Percentiles rank a stretch among this genome's conserved stretches.
Evolutionary conservation across 2,329 filamentous ascomycete species (phyloP).

Genomic region (Neurospora crassa): DNA sequence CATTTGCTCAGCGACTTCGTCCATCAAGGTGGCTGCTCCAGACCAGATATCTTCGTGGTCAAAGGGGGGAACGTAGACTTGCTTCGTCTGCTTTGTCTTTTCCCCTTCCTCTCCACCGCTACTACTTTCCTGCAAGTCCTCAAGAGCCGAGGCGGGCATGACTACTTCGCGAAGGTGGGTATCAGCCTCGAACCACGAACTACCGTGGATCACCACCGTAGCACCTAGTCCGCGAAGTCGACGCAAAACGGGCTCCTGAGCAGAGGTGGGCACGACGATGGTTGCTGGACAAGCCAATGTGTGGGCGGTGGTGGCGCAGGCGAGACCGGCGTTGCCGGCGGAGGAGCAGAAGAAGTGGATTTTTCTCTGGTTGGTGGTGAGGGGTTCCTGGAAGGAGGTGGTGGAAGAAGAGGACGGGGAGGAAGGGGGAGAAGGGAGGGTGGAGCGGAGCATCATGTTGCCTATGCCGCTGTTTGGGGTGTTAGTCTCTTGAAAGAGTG

Average conservation of each 20-base stretch:
- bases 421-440: constrained; percentile 16
- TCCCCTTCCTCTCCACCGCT: constrained; percentile 20
- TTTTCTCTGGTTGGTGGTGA: background rate
- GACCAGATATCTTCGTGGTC: constrained; percentile 57
- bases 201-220: constrained; percentile 56
- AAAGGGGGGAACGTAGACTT: constrained; percentile 56
- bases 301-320: constrained; percentile 62
- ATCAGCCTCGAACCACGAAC: constrained; percentile 61
- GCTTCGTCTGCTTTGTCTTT: constrained; percentile 21
- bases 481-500: background rate
- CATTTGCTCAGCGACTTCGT: constrained; percentile 31
- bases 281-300: constrained; percentile 54
- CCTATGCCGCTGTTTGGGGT: constrained; percentile 47
- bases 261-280: constrained; percentile 60
- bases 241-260: constrained; percentile 55
- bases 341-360: constrained; percentile 63
- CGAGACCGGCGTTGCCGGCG: constrained; percentile 73
- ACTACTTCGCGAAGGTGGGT: constrained; percentile 48
- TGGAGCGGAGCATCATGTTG: constrained; percentile 50
- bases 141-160: constrained; percentile 23
- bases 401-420: constrained; percentile 9
- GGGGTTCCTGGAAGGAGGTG: constrained; percentile 1
- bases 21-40: constrained; percentile 49
- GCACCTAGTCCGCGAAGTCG: constrained; percentile 58
- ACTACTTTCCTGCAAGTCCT: constrained; percentile 16